Evolutionary conservation across 2,329 filamentous ascomycete species (phyloP).

Genomic region (Leptographium flavum): DNA sequence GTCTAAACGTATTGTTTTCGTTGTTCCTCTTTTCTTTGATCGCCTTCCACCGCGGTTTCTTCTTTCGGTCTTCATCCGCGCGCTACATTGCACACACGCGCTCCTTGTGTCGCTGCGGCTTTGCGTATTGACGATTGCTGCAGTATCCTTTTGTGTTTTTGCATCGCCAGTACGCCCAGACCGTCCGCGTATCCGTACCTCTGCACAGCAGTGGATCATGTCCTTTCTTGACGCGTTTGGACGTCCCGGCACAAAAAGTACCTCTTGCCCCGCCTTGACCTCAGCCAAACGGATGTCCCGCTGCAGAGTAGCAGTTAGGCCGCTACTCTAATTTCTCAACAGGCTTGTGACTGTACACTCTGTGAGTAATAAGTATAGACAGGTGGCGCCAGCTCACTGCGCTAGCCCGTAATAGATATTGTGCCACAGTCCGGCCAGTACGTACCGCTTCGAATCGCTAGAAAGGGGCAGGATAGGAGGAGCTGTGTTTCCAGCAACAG

Average conservation of each 20-base stretch:
- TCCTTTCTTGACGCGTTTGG: neutral
- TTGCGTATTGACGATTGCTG: neutral
- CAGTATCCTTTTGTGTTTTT: too few relatives aligned
- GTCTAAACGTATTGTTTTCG: too few relatives aligned
- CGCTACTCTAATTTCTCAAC: neutral
- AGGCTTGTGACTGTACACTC: neutral
- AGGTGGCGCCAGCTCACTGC: neutral
- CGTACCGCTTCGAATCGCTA: neutral
- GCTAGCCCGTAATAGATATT: conserved; percentile 5
- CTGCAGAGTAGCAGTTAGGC: neutral
- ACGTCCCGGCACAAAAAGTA: neutral
- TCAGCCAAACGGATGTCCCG: neutral
- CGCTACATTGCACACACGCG: too few relatives aligned
- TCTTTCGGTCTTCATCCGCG: neutral
- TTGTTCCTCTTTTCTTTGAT: neutral
- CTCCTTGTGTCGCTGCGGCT: neutral
- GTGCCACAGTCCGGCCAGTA: neutral
- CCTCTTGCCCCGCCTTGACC: neutral
- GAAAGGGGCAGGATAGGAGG: neutral
- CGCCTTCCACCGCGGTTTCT: neutral
- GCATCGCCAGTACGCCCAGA: too few relatives aligned
- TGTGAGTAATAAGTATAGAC: neutral
- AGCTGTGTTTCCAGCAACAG: neutral
- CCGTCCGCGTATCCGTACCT: neutral
- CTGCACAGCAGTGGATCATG: too few relatives aligned